Evolutionary conservation across 2,329 filamentous ascomycete species (phyloP).

Genomic region (Botrytis byssoidea): DNA sequence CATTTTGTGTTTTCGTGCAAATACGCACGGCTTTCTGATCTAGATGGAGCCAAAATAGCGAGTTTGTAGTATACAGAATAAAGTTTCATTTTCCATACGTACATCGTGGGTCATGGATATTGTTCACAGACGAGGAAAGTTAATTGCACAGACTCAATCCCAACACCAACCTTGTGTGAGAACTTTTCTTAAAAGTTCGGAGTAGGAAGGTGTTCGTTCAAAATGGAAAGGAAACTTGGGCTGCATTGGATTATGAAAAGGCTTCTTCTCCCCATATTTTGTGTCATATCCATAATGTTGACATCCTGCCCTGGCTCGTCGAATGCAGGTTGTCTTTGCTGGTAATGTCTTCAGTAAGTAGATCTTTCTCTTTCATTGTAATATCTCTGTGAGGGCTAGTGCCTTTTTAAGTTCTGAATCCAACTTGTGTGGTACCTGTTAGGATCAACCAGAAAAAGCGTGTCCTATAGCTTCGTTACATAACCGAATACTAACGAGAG

Average conservation of each 20-base stretch:
- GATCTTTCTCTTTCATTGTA: not conserved
- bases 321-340: not conserved
- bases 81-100: not conserved
- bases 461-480: not conserved
- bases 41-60: not conserved
- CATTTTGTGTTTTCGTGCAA: not conserved
- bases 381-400: not conserved
- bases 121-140: not conserved
- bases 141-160: not conserved
- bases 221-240: not conserved
- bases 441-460: not conserved
- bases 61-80: not conserved
- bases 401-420: not conserved
- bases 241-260: not conserved
- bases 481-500: not conserved
- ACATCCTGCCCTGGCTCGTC: not conserved
- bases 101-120: not conserved
- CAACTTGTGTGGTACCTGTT: too few species aligned
- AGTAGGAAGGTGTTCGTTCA: not conserved
- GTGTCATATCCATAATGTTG: not conserved
- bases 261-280: not conserved
- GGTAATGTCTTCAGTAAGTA: conserved; percentile 14
- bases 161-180: not conserved
- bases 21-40: not conserved
- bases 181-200: not conserved